phyloP scores from a whole-genome alignment of 768 basidiomycete genomes.

The Gymnopilus dilepis region DNA sequence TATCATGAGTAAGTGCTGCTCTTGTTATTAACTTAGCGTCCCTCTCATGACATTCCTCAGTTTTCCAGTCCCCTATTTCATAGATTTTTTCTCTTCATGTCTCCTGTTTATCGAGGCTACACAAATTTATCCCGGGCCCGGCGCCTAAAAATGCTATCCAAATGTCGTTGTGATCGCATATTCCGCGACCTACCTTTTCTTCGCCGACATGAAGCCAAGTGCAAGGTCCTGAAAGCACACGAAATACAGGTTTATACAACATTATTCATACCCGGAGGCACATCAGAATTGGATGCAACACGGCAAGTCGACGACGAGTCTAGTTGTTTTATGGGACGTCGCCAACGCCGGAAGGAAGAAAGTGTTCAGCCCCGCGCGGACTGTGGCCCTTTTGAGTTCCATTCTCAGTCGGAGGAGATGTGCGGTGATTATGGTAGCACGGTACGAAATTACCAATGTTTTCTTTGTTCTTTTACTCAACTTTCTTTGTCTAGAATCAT shows the following conservation, averaged over 20 bases:
- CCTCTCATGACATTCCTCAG: background rate
- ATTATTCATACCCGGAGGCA: background rate
- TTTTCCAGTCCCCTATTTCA: background rate
- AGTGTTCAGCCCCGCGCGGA: too few species aligned
- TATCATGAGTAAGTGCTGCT: background rate
- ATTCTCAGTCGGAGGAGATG: too few species aligned
- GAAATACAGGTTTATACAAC: background rate
- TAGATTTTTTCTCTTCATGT: background rate
- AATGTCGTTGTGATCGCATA: constrained; percentile 7
- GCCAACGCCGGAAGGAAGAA: too few species aligned
- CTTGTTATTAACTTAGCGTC: too few species aligned
- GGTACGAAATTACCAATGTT: too few species aligned
- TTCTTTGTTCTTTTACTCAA: too few species aligned
- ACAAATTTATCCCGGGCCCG: background rate
- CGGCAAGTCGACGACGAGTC: too few species aligned
- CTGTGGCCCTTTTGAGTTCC: too few species aligned
- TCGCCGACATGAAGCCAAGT: constrained; percentile 8
- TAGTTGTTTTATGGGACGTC: too few species aligned
- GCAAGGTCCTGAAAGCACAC: constrained; percentile 3
- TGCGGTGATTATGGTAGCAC: too few species aligned
- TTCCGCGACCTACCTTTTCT: background rate
- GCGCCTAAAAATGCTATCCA: background rate
- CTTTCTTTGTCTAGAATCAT: too few species aligned
- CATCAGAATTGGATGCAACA: background rate
- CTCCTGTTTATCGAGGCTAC: background rate